Base-by-base conservation (phyloP, 441 rosid species). In the Biscutella laevigata region DNA sequence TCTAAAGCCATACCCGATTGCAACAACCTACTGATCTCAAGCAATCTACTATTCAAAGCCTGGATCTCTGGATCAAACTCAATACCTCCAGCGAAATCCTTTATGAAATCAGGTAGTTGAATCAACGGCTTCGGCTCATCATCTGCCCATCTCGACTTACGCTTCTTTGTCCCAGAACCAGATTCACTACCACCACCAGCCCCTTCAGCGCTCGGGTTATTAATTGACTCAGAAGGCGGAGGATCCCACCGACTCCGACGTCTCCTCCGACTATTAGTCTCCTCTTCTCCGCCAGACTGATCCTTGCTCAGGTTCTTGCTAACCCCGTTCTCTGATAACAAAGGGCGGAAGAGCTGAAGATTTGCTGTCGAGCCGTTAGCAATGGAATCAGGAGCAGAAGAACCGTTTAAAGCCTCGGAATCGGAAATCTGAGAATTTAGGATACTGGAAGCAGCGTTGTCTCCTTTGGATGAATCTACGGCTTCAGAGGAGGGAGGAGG, bases 231-330 rank as follows among this genome's bases (percentile, higher is more conserved):
- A 0, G 84, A 66, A 5, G 80, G 88, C 0, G 76, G 82, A 13
- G 87, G 88, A 11, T 88, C 95, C 99, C 97, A 86, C 2, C 99
- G 74, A 56, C 94, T 83, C 39, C 97, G 84, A 1, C 96, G 68
- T 4, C 77, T 77, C 7, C 94, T 68, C 30, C 94, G 66, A 66
- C 90, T 84, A 0, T 78, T 68, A 5, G 95, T 75, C 67, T 92
- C 97, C 52, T 91, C 98, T 63, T 91, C 98, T 7, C 94, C 91
- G 3, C 94, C 96, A 0, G 95, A 85, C 47, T 41, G 74, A 48
- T 83, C 85, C 67, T 69, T 80, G n/a, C 88, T 49, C 54, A 4
- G 27, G 7, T 39, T 12, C 40, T 49, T 49, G 54, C 40, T 80
- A 37, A 79, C 54, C 6, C 92, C 88, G 57, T 73, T 84, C 35